These are phyloP conservation scores for Penicillium olsonii DNA, from an alignment of 2,329 filamentous ascomycete species.

Conservation along the genomic window DNA sequence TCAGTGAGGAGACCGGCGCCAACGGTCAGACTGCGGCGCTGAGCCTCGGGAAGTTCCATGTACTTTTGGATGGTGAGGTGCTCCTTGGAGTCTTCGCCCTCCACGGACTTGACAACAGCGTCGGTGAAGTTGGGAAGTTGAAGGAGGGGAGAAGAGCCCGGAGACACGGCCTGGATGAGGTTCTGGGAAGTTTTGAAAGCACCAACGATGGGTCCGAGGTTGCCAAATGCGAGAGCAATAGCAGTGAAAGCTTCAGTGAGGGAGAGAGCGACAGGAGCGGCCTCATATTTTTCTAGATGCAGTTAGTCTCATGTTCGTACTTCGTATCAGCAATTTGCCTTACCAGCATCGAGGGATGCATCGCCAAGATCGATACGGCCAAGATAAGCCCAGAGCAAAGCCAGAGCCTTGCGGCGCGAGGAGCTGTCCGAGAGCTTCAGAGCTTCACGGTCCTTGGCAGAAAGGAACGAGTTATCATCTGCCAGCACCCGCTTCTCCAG, in stretches of 20 bases:
- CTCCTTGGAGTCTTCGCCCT: conserved; percentile 64
- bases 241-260: conserved; percentile 85
- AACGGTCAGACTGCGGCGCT: conserved; percentile 71
- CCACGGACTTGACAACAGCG: conserved; percentile 48
- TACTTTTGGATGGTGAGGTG: conserved; percentile 83
- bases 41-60: conserved; percentile 77
- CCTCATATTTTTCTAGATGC: conserved; percentile 72
- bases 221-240: conserved; percentile 84
- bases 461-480: conserved; percentile 60
- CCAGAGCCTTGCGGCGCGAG: conserved; percentile 79
- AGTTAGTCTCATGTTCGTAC: conserved; percentile 17
- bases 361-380: conserved; percentile 85
- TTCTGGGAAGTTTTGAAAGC: conserved; percentile 82
- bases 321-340: not conserved
- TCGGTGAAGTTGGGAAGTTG: conserved; percentile 87
- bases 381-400: conserved; percentile 92
- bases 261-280: conserved; percentile 80
- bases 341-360: conserved; percentile 67
- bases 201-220: conserved; percentile 76
- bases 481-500: conserved; percentile 79
- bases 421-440: conserved; percentile 80
- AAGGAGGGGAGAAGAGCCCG: conserved; percentile 80
- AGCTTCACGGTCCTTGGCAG: conserved; percentile 71
- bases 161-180: conserved; percentile 84
- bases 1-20: conserved; percentile 70